Evolutionary conservation across 345 rosid species (phyloP), one percentile per base, ranked within the genome.

Genomic region (Nephelium lappaceum): DNA sequence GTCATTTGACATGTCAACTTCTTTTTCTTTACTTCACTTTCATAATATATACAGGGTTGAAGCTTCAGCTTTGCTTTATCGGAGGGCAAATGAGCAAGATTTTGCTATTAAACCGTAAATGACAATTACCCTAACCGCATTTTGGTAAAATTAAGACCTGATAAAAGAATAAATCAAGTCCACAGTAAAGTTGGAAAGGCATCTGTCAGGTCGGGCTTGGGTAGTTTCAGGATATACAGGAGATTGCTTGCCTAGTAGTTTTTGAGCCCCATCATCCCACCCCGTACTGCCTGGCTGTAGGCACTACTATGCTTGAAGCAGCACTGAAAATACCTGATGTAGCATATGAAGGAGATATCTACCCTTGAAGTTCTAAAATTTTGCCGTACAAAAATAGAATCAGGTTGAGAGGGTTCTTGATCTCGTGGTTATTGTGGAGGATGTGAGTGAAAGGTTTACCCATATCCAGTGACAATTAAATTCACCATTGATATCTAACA

Each of bases 31-130:
- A 16, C 66, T 36, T 58, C 12, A 23, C 79, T 11, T 60, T 75
- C 10, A 19, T 69, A 18, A 55, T 76, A 77, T 67, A 68, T 75
- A 83, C 90, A 96, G 99, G 99, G 99, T 96, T 85, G 99, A 96
- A 89, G 99, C 99, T 61, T 94, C 99, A 42, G 94, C 99, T 71
- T 84, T 94, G 87, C 97, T 96, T 74, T 96, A 96, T 73, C 88
- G 95, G 87, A 93, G 98, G 85, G 99, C 98, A 72, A 96, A 88
- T 58, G 99, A 96, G 82, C 87, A 81, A 63, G 93, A 93, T 81
- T 96, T 86, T 89, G 84, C 95, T 78, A 89, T 96, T 84, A 96
- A 93, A 89, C 84, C 84, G 24, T 91, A 89, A 91, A 81, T 63
- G 65, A 81, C 63, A 31, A 66, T 69, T 65, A 57, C 68, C 77